Evolutionary conservation across 2,329 filamentous ascomycete species (phyloP).

Genomic region (Zymoseptoria passerinii): DNA sequence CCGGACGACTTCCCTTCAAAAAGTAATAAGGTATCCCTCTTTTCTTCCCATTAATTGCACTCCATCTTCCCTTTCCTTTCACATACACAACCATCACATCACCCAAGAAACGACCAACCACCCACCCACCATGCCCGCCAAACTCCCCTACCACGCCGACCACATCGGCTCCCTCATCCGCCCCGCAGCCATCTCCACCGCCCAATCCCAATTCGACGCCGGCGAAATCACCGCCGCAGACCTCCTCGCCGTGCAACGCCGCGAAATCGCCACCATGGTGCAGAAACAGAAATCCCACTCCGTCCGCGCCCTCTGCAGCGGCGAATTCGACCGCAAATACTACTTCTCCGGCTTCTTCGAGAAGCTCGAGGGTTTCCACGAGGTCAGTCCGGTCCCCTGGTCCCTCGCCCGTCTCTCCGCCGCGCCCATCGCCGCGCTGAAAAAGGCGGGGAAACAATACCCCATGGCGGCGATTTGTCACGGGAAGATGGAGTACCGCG

Average conservation of each 20-base stretch:
- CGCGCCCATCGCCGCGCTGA: slow-evolving; percentile 30
- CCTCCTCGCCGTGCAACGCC: slow-evolving; percentile 54
- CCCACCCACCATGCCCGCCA: slow-evolving; percentile 16
- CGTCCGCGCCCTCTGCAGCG: slow-evolving; percentile 57
- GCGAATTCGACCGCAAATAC: slow-evolving; percentile 51
- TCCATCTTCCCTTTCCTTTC: no score
- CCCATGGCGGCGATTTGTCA: slow-evolving; percentile 32
- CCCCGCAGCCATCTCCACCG: slow-evolving; percentile 52
- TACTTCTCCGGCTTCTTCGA: slow-evolving; percentile 34
- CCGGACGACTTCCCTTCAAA: no score
- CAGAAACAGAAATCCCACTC: slow-evolving; percentile 56
- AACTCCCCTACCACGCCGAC: slow-evolving; percentile 61
- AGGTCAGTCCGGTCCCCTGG: slow-evolving; percentile 31
- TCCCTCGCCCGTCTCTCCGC: slow-evolving; percentile 29
- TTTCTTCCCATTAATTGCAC: no score
- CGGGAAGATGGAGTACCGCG: slow-evolving; percentile 30
- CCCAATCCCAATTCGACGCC: slow-evolving; percentile 49
- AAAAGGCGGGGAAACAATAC: slow-evolving; percentile 33
- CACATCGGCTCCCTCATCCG: slow-evolving; percentile 66
- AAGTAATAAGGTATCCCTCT: no score
- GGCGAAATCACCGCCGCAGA: slow-evolving; percentile 48
- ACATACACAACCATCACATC: not conserved
- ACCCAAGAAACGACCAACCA: not conserved
- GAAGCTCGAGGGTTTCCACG: slow-evolving; percentile 32
- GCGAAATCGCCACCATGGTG: slow-evolving; percentile 57